Conservation (phyloP, 768 basidiomycete species). For the Amanita polypyramis region DNA sequence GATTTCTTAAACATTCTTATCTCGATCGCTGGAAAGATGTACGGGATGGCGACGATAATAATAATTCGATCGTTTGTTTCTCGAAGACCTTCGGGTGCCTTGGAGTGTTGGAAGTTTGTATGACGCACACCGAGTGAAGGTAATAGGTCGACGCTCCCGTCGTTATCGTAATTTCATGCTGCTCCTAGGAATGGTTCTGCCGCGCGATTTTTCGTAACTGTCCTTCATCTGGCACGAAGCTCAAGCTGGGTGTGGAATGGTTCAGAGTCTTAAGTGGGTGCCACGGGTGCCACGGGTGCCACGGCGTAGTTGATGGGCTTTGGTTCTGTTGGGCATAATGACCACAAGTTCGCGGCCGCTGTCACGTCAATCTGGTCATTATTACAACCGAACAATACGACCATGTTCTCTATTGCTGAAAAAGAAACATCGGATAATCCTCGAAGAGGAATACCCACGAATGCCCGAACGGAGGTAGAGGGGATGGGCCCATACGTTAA, state of each 20-base stretch:
- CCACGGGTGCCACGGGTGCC: too few species aligned
- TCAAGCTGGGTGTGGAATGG: too few species aligned
- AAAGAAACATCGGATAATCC: not conserved
- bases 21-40: not conserved
- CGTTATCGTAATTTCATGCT: not conserved
- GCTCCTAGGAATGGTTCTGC: not conserved
- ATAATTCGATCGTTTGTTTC: conserved; percentile 4
- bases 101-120: not conserved
- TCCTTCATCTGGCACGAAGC: too few species aligned
- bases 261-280: too few species aligned
- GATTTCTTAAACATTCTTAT: not conserved
- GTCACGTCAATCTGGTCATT: too few species aligned
- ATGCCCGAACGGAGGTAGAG: not conserved
- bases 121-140: not conserved
- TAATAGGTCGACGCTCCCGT: not conserved
- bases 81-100: not conserved
- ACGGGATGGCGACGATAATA: not conserved
- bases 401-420: not conserved
- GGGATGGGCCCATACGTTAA: not conserved
- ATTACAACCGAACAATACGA: too few species aligned
- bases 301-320: not conserved
- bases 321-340: not conserved
- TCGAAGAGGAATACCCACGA: not conserved
- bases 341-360: too few species aligned
- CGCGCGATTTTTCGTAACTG: not conserved